Conservation (phyloP, 75 land plant genomes). For the Cunninghamia lanceolata region DNA sequence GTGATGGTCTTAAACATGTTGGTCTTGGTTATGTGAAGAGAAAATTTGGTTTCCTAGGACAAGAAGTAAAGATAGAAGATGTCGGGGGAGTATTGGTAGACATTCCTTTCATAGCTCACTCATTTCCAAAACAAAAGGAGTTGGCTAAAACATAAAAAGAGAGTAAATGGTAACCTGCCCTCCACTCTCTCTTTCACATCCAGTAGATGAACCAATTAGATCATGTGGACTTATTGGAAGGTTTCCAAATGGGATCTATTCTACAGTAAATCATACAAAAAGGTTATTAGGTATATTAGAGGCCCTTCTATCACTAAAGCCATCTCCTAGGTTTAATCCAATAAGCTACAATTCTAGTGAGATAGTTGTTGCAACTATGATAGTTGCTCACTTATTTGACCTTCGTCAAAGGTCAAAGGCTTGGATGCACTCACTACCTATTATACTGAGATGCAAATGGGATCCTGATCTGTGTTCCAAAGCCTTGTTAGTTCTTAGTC, state of each 20-base stretch:
- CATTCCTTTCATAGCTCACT: constrained; percentile 25
- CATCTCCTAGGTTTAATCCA: constrained; percentile 59
- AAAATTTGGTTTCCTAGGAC: constrained; percentile 29
- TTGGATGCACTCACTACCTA: constrained; percentile 80
- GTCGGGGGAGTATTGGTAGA: constrained; percentile 33
- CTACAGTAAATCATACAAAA: constrained; percentile 61
- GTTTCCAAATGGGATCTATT: constrained; percentile 38
- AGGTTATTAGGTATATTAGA: too few species aligned
- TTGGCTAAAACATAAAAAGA: not conserved
- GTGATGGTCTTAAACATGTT: constrained; percentile 26
- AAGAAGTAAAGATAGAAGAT: constrained; percentile 41
- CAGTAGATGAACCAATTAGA: constrained; percentile 20
- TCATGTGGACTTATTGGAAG: constrained; percentile 28
- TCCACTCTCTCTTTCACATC: not conserved
- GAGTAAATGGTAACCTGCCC: not conserved
- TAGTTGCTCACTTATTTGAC: constrained; percentile 87
- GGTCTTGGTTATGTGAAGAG: constrained; percentile 51
- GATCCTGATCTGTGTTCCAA: constrained; percentile 62
- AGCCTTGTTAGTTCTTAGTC: constrained; percentile 64
- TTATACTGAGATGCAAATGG: constrained; percentile 74
- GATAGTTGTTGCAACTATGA: constrained; percentile 90
- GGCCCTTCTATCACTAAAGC: constrained; percentile 70
- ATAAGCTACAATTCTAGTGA: constrained; percentile 82
- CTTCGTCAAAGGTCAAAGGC: constrained; percentile 79
- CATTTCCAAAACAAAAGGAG: not conserved